phyloP scores from a whole-genome alignment of 768 basidiomycete species.

The Suillus subalutaceus region DNA sequence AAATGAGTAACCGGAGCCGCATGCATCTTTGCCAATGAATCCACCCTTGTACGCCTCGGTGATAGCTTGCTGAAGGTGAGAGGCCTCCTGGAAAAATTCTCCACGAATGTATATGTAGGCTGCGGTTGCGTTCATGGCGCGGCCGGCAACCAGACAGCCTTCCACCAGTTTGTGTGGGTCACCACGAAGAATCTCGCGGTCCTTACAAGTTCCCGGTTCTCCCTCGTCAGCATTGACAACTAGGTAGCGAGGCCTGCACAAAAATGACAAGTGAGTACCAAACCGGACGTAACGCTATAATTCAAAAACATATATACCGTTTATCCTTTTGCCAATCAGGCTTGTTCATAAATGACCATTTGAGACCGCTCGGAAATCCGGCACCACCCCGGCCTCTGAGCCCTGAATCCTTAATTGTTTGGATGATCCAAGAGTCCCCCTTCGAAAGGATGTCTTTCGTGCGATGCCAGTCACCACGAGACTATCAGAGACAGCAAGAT shows the following conservation, averaged over 20 bases:
- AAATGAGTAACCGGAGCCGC: constrained; percentile 91
- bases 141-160: constrained; percentile 95
- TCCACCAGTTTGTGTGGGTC: constrained; percentile 99
- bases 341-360: constrained; percentile 99
- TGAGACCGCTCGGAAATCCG: constrained; percentile 94
- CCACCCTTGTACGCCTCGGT: constrained; percentile 92
- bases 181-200: constrained; percentile 96
- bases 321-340: constrained; percentile 97
- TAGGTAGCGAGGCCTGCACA: constrained; percentile 84
- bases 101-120: constrained; percentile 99
- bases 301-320: constrained; percentile 46
- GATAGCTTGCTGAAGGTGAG: constrained; percentile 94
- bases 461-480: constrained; percentile 96
- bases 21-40: constrained; percentile 87
- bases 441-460: constrained; percentile 96
- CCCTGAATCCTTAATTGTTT: constrained; percentile 94
- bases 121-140: constrained; percentile 95
- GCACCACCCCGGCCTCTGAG: constrained; percentile 95
- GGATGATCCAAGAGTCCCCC: constrained; percentile 97
- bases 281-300: background rate
- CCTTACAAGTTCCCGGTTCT: constrained; percentile 98
- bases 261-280: background rate
- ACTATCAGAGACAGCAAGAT: constrained; percentile 42
- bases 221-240: constrained; percentile 99
- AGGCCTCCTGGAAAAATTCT: constrained; percentile 95